phyloP scores from a whole-genome alignment of 1,139 yeast species.

The Yamadazyma sp. region DNA sequence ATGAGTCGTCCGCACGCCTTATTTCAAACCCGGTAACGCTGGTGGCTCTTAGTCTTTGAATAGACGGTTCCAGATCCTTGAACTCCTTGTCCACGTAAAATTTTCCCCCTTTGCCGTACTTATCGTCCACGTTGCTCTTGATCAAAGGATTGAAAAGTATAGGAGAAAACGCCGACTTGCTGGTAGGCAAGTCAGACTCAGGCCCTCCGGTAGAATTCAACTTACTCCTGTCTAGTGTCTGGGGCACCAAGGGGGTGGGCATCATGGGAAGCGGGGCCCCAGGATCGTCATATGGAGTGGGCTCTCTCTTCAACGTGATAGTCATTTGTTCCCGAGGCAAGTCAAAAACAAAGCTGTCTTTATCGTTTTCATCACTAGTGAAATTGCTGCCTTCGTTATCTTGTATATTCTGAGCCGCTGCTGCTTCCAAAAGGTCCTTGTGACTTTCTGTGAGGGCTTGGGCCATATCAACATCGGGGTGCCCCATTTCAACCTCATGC shows the following conservation, averaged over 20 bases:
- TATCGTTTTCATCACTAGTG: constrained; percentile 1
- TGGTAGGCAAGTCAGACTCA: constrained; percentile 10
- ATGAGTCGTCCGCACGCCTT: constrained; percentile 15
- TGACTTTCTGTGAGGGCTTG: constrained; percentile 4
- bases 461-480: neutral
- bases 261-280: constrained; percentile 65
- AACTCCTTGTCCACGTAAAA: constrained; percentile 56
- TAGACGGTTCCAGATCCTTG: constrained; percentile 19
- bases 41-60: constrained; percentile 38
- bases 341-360: constrained; percentile 27
- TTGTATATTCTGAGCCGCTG: neutral
- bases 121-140: constrained; percentile 72
- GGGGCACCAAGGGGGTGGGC: constrained; percentile 56
- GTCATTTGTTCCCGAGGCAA: constrained; percentile 63
- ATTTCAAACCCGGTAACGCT: constrained; percentile 41
- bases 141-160: constrained; percentile 77
- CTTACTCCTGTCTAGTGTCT: constrained; percentile 17
- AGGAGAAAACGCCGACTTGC: constrained; percentile 70
- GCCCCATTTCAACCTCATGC: neutral
- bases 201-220: constrained; percentile 11
- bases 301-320: constrained; percentile 18
- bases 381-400: neutral
- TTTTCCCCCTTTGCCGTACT: constrained; percentile 84
- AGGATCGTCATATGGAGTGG: constrained; percentile 69
- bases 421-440: neutral